phyloP scores from a whole-genome alignment of 495 filamentous ascomycete genomes.

The Penicillium antarcticum region DNA sequence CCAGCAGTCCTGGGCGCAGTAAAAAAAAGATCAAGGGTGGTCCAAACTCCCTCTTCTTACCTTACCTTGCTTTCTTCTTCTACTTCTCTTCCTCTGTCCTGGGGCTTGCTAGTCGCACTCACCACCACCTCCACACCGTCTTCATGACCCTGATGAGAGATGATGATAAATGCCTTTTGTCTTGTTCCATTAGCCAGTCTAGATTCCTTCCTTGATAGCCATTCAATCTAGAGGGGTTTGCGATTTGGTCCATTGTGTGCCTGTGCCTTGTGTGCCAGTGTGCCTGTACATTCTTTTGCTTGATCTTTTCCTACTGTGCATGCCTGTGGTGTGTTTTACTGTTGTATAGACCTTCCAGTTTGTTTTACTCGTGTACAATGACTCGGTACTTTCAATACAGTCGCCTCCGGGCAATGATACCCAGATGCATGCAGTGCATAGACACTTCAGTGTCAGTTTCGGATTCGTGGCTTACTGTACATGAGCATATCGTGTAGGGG shows the following conservation, averaged over 20 bases:
- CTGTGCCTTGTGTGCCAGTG: background rate
- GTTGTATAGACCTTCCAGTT: background rate
- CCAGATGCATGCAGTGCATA: background rate
- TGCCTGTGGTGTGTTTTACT: background rate
- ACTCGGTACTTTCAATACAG: background rate
- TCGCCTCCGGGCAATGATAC: background rate
- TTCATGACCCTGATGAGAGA: slow-evolving; percentile 54
- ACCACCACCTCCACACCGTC: slow-evolving; percentile 51
- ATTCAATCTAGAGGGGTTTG: slow-evolving; percentile 34
- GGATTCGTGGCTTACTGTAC: background rate
- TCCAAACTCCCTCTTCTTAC: slow-evolving; percentile 7
- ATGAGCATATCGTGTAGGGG: background rate
- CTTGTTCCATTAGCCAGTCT: slow-evolving; percentile 41
- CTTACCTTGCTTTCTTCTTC: slow-evolving; percentile 8
- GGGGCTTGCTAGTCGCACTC: slow-evolving; percentile 25
- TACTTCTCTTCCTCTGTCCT: slow-evolving; percentile 3
- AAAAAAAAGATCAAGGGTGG: slow-evolving; percentile 3
- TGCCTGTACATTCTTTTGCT: slow-evolving; percentile 5
- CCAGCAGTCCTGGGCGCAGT: slow-evolving; percentile 38
- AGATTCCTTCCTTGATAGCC: slow-evolving; percentile 37
- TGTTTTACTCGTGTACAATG: slow-evolving; percentile 4
- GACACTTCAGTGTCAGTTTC: too few relatives aligned
- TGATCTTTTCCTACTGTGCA: background rate
- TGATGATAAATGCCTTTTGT: slow-evolving; percentile 50
- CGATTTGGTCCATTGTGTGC: slow-evolving; percentile 12